These are phyloP conservation scores for Bruguiera parviflora DNA, from an alignment of 345 rosid genomes.

Conservation along the genomic window DNA sequence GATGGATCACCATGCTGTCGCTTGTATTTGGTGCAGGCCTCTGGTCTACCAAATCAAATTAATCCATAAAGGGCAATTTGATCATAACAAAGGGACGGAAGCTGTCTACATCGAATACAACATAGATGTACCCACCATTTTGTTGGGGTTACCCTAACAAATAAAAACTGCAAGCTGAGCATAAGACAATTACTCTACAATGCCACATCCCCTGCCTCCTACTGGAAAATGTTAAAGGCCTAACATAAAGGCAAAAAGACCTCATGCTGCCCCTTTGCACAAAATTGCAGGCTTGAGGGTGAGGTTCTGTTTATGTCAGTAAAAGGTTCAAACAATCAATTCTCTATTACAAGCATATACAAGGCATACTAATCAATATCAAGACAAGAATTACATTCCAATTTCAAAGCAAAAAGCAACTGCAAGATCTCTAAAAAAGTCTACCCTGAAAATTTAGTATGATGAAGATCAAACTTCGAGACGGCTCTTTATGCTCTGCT, in stretches of 20 bases:
- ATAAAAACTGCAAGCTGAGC: too few relatives aligned
- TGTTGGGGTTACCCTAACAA: constrained; percentile 2
- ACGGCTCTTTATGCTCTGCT: constrained; percentile 54
- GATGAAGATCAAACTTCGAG: constrained; percentile 42
- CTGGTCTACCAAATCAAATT: constrained; percentile 61
- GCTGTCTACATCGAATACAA: constrained; percentile 15
- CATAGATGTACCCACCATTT: constrained; percentile 26
- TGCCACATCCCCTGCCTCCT: too few relatives aligned
- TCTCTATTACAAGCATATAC: too few relatives aligned
- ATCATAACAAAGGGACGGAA: constrained; percentile 21
- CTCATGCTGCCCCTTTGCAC: too few relatives aligned
- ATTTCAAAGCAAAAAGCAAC: constrained; percentile 7
- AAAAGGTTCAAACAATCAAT: too few relatives aligned
- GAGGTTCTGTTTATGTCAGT: too few relatives aligned
- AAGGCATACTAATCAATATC: neutral
- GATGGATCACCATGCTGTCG: constrained; percentile 93
- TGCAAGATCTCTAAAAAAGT: constrained; percentile 11
- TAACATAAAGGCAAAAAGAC: too few relatives aligned
- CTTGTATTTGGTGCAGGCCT: constrained; percentile 91
- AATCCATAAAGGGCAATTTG: constrained; percentile 26
- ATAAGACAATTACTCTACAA: too few relatives aligned
- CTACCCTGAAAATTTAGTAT: constrained; percentile 10
- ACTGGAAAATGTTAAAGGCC: too few relatives aligned
- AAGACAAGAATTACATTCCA: constrained; percentile 1
- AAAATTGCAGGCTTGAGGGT: too few relatives aligned